Base-by-base conservation (phyloP, 2,329 filamentous ascomycete genomes). In the Nakataea oryzae region DNA sequence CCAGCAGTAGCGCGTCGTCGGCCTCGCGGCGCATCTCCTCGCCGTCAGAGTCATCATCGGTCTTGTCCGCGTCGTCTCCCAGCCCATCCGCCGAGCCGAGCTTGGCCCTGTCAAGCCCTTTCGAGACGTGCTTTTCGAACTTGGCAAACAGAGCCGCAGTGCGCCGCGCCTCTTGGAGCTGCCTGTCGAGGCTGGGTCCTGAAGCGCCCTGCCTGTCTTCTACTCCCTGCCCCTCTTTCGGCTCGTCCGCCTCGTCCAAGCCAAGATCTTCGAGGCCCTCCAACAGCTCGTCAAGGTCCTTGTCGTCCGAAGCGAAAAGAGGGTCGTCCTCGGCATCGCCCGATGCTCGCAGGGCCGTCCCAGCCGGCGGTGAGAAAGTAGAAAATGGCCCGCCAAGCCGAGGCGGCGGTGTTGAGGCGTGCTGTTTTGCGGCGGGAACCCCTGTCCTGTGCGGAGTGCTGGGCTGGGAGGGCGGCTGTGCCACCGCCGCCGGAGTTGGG, bases 11-110 rank as follows among this genome's bases (percentile, higher is more conserved):
- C 11, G 82, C 71, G 21, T 76, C 70, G 54, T 79, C 73, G 4
- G 78, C 73, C 59, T 81, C 74, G 5, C 70, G 71, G 5, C 69
- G 70, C 79, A 82, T 83, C 2, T 67, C 67, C 41, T 83, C 80
- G 1, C 77, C 77, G n/a, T 84, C 81, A 0, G 81, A 84, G 66
- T 82, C 73, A 59, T 73, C 71, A 24, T 68, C 21, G 41, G 21
- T 50, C 41, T 9, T 50, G 6, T 24, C 41, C 1, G 7, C 41
- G 21, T 24, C 41, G n/a, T n/a, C 41, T 50, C 41, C 21, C 6
- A 17, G 21, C 11, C 41, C 41, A 50, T 34, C 50, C 14, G 24
- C 29, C 55, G 2, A 24, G 13, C 32, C 54, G 17, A 50, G 41
- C 21, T n/a, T 17, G 21, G 21, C 41, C 21, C 2, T 50, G 17